phyloP scores from a whole-genome alignment of 116 monocot genomes.

The Iris pallida region DNA sequence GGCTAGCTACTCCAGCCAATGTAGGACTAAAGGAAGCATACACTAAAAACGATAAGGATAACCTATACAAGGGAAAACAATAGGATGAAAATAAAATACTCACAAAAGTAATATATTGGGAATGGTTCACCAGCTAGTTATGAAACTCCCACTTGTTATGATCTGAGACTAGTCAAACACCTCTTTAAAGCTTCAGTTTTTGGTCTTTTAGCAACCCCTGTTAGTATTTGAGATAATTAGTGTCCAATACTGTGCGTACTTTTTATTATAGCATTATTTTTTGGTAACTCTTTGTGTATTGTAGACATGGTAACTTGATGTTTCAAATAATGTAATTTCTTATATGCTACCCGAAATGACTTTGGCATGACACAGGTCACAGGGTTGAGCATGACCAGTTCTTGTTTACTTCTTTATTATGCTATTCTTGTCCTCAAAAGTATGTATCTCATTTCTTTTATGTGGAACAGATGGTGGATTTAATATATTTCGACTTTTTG shows the following conservation, averaged over 20 bases:
- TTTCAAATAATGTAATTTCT: neutral
- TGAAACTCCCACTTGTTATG: too few species aligned
- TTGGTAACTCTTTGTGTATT: neutral
- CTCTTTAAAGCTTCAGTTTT: too few species aligned
- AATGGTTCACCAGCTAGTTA: too few species aligned
- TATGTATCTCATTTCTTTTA: neutral
- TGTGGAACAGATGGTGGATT: constrained; percentile 40
- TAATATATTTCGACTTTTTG: constrained; percentile 40
- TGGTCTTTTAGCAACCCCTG: too few species aligned
- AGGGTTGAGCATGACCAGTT: neutral
- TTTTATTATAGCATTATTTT: neutral
- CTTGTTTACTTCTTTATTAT: neutral
- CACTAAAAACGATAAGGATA: too few species aligned
- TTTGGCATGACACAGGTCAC: too few species aligned
- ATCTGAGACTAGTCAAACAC: too few species aligned
- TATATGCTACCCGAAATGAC: neutral
- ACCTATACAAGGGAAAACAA: too few species aligned
- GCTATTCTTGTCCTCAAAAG: neutral
- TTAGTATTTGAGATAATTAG: neutral
- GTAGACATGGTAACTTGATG: neutral
- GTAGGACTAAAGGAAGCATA: too few species aligned
- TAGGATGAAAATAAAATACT: too few species aligned
- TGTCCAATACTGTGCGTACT: neutral
- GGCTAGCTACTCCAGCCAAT: too few species aligned
- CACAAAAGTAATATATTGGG: too few species aligned